Evolutionary conservation across 441 rosid genomes (phyloP).

Genomic region (Erysimum cheiri): DNA sequence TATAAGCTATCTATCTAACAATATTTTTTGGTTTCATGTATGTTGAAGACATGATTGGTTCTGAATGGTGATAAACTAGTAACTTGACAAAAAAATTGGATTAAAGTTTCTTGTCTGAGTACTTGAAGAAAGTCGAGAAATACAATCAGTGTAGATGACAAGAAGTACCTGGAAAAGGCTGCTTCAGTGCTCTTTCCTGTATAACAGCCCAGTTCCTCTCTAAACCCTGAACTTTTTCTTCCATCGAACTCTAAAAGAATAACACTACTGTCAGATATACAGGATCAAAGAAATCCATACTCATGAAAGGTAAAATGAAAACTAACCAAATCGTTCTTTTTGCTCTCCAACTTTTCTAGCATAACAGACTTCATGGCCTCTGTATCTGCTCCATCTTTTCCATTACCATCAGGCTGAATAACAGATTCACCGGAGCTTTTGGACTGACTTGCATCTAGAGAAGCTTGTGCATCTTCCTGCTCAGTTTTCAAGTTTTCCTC

Average conservation of each 20-base stretch:
- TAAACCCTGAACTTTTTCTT: constrained; percentile 66
- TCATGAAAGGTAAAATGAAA: constrained; percentile 9
- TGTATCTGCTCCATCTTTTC: constrained; percentile 48
- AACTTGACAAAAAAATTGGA: constrained; percentile 6
- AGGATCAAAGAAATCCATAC: not conserved
- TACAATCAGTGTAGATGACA: constrained; percentile 13
- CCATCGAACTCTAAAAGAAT: constrained; percentile 61
- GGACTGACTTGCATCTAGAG: constrained; percentile 44
- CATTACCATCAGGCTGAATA: constrained; percentile 39
- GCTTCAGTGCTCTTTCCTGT: constrained; percentile 74
- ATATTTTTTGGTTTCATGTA: not conserved
- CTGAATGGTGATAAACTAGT: constrained; percentile 2
- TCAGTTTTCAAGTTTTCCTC: constrained; percentile 59
- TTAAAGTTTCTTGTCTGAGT: not conserved
- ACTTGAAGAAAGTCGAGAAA: constrained; percentile 9
- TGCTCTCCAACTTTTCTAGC: constrained; percentile 66
- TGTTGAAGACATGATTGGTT: constrained; percentile 23
- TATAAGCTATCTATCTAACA: constrained; percentile 15
- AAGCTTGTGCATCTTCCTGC: constrained; percentile 56
- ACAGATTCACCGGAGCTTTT: constrained; percentile 44
- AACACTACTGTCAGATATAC: constrained; percentile 29
- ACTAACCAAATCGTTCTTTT: constrained; percentile 72
- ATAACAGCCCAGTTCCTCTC: constrained; percentile 70
- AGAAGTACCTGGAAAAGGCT: constrained; percentile 75
- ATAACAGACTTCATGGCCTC: constrained; percentile 53